Conservation (phyloP, 345 rosid species). For the Arabis hirsuta region DNA sequence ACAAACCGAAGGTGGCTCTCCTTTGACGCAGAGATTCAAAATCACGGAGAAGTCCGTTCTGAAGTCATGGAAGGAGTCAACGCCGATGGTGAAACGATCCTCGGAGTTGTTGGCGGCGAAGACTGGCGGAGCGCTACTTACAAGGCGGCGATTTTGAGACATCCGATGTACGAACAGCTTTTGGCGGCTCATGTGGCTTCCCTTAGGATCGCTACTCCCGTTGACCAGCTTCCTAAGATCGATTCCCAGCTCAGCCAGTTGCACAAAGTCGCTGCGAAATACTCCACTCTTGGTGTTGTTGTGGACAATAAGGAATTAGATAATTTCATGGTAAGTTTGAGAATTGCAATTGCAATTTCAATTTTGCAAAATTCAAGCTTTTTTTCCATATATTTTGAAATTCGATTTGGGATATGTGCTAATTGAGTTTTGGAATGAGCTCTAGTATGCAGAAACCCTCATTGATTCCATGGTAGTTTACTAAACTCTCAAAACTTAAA, state of each 20-base stretch:
- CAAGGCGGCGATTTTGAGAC: constrained; percentile 83
- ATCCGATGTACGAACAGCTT: constrained; percentile 92
- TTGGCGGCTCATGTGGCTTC: constrained; percentile 89
- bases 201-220: constrained; percentile 89
- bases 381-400: neutral
- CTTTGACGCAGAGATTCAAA: constrained; percentile 48
- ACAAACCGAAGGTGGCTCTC: constrained; percentile 72
- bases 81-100: constrained; percentile 30
- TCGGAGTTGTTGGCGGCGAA: constrained; percentile 45
- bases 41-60: constrained; percentile 47
- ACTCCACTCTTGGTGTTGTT: constrained; percentile 54
- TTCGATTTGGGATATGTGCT: neutral
- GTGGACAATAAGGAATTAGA: constrained; percentile 43
- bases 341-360: neutral
- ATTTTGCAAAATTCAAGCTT: neutral
- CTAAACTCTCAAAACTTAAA: neutral
- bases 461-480: neutral
- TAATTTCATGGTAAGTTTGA: constrained; percentile 36
- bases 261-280: constrained; percentile 85
- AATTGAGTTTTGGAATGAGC: neutral
- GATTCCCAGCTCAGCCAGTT: constrained; percentile 92
- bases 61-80: constrained; percentile 55
- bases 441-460: neutral
- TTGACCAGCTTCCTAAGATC: constrained; percentile 90
- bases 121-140: constrained; percentile 75